phyloP scores from a whole-genome alignment of 2,329 filamentous ascomycete genomes.

The Pseudocercospora ulei region DNA sequence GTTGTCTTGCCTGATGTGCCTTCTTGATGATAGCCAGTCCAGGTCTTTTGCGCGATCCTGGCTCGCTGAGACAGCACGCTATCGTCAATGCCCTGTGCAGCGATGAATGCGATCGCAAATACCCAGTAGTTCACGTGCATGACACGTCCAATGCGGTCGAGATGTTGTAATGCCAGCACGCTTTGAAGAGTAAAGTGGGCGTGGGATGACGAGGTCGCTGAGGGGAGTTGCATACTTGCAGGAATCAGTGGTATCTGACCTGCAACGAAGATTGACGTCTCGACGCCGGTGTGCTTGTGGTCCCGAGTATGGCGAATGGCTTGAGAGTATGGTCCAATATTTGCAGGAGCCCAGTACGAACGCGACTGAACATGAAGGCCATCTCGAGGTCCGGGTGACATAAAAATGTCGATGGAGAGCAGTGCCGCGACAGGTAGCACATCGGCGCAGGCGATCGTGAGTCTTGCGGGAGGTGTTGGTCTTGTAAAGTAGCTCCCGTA shows the following conservation, averaged over 20 bases:
- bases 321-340: constrained; percentile 95
- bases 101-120: constrained; percentile 65
- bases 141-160: constrained; percentile 69
- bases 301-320: constrained; percentile 51
- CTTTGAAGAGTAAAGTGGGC: constrained; percentile 45
- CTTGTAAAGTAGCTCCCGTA: constrained; percentile 66
- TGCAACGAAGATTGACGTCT: constrained; percentile 54
- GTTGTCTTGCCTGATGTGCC: constrained; percentile 20
- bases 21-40: constrained; percentile 34
- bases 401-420: constrained; percentile 50
- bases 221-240: constrained; percentile 57
- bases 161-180: constrained; percentile 71
- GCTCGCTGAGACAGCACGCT: constrained; percentile 19
- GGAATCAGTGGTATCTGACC: constrained; percentile 88
- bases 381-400: constrained; percentile 31
- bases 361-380: constrained; percentile 81
- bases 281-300: constrained; percentile 18
- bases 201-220: neutral
- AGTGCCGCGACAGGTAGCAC: constrained; percentile 52
- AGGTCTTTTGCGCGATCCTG: constrained; percentile 33
- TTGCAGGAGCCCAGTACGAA: constrained; percentile 96
- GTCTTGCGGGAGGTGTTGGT: constrained; percentile 74
- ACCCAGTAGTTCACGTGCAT: constrained; percentile 66
- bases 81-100: constrained; percentile 34
- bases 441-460: constrained; percentile 69